Conservation (phyloP, 441 rosid species). For the Eruca vesicaria region DNA sequence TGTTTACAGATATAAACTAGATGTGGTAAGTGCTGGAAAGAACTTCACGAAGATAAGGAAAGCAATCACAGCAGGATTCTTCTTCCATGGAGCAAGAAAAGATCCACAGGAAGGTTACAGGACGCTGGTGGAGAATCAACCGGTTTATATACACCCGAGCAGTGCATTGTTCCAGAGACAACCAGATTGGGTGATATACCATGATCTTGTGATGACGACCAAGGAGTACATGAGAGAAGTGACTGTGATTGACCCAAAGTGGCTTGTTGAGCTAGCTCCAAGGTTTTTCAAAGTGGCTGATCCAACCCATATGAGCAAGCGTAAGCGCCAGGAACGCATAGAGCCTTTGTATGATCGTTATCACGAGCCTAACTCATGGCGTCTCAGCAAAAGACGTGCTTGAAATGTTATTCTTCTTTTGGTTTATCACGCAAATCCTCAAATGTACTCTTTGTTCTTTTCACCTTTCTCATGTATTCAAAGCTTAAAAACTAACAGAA, state of each 20-base stretch:
- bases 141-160: slow-evolving; percentile 91
- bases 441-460: neutral
- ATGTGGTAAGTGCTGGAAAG: slow-evolving; percentile 83
- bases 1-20: slow-evolving; percentile 73
- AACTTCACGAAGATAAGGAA: slow-evolving; percentile 83
- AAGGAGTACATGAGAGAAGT: slow-evolving; percentile 77
- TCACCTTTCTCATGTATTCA: slow-evolving; percentile 15
- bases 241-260: slow-evolving; percentile 64
- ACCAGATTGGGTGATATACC: slow-evolving; percentile 95
- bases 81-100: slow-evolving; percentile 80
- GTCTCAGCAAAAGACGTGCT: slow-evolving; percentile 69
- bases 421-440: neutral
- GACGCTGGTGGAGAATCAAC: slow-evolving; percentile 89
- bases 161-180: slow-evolving; percentile 96
- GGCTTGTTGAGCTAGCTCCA: slow-evolving; percentile 72
- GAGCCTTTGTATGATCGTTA: slow-evolving; percentile 68
- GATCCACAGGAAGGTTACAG: slow-evolving; percentile 96
- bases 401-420: slow-evolving; percentile 26
- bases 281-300: slow-evolving; percentile 71
- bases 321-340: slow-evolving; percentile 68
- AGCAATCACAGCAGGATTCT: slow-evolving; percentile 92
- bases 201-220: slow-evolving; percentile 91
- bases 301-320: slow-evolving; percentile 71
- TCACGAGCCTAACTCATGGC: slow-evolving; percentile 76
- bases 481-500: neutral